Percentiles rank a stretch among this genome's conserved stretches.
Evolutionary conservation across 305 asterid genomes (phyloP).

Genomic region (Fraxinus floribunda): DNA sequence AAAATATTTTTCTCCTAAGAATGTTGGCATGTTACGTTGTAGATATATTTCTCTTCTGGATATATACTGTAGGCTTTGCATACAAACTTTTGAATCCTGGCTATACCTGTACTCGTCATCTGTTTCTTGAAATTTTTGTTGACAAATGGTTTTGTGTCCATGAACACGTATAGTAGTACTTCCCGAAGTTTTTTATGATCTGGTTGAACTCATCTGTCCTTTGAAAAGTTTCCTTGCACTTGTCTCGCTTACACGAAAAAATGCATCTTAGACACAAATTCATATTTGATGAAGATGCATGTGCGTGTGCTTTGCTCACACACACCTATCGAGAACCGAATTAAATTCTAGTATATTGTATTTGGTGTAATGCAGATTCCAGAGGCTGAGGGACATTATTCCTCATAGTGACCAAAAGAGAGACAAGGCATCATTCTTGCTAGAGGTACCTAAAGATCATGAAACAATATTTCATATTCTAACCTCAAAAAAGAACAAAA

Average conservation of each 20-base stretch:
- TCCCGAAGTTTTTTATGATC: background rate
- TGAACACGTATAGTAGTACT: background rate
- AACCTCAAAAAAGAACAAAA: background rate
- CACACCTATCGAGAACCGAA: background rate
- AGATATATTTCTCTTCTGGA: background rate
- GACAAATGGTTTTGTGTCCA: background rate
- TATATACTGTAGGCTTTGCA: background rate
- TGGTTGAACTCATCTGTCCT: background rate
- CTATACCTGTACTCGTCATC: background rate
- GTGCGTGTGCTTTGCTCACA: background rate
- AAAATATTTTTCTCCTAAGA: background rate
- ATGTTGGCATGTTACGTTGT: slow-evolving; percentile 11
- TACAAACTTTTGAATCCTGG: background rate
- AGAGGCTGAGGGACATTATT: slow-evolving; percentile 80
- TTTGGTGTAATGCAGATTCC: slow-evolving; percentile 60
- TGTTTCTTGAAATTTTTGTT: background rate
- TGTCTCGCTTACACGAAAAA: background rate
- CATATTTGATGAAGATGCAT: background rate
- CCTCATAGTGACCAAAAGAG: slow-evolving; percentile 95
- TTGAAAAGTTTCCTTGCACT: background rate
- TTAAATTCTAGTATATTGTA: background rate
- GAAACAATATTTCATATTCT: slow-evolving; percentile 2
- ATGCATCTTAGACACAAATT: background rate
- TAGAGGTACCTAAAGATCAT: slow-evolving; percentile 59
- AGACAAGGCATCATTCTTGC: slow-evolving; percentile 94